These are phyloP conservation scores for Bruguiera sexangula DNA, from an alignment of 345 rosid species.

Conservation along the genomic window DNA sequence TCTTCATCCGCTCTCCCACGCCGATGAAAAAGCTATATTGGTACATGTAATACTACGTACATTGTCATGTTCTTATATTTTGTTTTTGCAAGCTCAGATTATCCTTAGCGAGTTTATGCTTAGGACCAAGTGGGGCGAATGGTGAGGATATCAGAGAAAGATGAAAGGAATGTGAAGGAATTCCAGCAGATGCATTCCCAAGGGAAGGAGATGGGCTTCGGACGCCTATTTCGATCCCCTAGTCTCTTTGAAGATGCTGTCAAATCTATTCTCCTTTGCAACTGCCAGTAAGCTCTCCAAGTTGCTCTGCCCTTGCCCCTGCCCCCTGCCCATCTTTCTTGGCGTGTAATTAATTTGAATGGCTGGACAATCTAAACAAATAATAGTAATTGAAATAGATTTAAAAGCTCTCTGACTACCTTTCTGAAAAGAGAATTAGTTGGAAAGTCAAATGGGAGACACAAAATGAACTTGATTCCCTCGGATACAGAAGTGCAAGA, in stretches of 20 bases:
- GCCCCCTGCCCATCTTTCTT: not conserved
- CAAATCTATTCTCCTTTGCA: conserved; percentile 48
- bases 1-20: conserved; percentile 5
- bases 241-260: conserved; percentile 51
- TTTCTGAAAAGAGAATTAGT: too few relatives aligned
- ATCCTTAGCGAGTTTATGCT: too few relatives aligned
- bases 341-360: not conserved
- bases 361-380: too few relatives aligned
- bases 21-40: conserved; percentile 23
- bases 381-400: too few relatives aligned
- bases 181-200: conserved; percentile 38
- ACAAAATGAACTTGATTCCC: too few relatives aligned
- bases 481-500: too few relatives aligned
- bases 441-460: too few relatives aligned
- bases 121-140: conserved; percentile 45
- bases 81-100: not conserved
- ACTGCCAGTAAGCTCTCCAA: conserved; percentile 22
- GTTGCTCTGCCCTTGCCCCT: not conserved
- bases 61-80: too few relatives aligned
- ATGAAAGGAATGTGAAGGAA: conserved; percentile 26
- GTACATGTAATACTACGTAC: not conserved
- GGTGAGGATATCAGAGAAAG: conserved; percentile 38
- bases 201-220: conserved; percentile 37
- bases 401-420: too few relatives aligned
- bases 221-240: conserved; percentile 50